Percentiles rank a stretch among this genome's conserved stretches.
phyloP scores from a whole-genome alignment of 2,329 filamentous ascomycete genomes.

The Diaporthe sp. region DNA sequence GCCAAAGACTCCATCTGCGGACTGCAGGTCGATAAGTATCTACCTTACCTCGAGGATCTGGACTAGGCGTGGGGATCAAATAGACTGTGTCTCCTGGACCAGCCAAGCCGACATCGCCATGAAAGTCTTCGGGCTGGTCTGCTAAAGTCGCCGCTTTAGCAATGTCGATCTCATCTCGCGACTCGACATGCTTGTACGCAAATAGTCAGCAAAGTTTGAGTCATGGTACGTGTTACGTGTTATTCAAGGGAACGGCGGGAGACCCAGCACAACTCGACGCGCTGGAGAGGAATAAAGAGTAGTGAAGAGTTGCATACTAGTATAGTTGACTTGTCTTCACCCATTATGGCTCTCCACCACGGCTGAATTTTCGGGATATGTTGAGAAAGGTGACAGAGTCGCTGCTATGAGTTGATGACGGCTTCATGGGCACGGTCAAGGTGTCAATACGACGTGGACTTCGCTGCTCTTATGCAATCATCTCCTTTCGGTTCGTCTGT shows the following conservation, averaged over 20 bases:
- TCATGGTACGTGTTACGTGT: too few species aligned
- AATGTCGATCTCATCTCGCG: conserved; percentile 13
- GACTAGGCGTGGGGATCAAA: conserved; percentile 26
- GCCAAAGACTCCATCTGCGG: too few species aligned
- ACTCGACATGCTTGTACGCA: conserved; percentile 1
- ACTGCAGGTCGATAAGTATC: too few species aligned
- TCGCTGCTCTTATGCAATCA: conserved; percentile 10
- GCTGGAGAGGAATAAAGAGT: neutral
- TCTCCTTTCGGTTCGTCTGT: neutral
- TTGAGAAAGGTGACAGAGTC: neutral
- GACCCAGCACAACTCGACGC: neutral
- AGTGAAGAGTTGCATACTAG: neutral
- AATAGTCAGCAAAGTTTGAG: neutral
- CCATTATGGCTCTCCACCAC: neutral
- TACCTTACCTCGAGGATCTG: conserved; percentile 3
- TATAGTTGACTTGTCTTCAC: conserved; percentile 24
- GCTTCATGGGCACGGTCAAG: neutral
- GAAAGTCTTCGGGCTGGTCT: conserved; percentile 22
- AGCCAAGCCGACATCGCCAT: conserved; percentile 31
- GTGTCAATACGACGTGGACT: neutral
- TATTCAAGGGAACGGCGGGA: accelerated
- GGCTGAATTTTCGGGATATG: neutral
- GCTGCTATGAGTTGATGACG: neutral
- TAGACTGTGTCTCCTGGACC: conserved; percentile 18
- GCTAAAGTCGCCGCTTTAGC: neutral